phyloP scores from a whole-genome alignment of 345 rosid genomes.

The Melaleuca quinquenervia region DNA sequence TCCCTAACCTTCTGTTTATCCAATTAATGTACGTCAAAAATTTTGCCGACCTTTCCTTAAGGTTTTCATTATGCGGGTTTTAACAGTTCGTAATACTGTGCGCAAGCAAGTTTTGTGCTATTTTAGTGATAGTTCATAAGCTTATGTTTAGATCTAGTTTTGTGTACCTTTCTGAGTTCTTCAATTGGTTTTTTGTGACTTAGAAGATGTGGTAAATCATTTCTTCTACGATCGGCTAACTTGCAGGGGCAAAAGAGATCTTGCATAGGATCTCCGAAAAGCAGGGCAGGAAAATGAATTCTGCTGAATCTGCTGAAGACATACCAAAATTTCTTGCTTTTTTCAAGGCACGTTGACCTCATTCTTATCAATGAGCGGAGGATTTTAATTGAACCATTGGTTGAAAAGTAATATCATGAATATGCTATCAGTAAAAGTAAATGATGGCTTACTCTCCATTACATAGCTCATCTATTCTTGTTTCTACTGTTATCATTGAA shows the following conservation, averaged over 20 bases:
- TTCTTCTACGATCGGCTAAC: not conserved
- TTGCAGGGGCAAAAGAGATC: constrained; percentile 78
- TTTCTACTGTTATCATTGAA: not conserved
- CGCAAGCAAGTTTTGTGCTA: not conserved
- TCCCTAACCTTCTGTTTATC: not conserved
- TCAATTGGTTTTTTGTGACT: not conserved
- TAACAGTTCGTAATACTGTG: not conserved
- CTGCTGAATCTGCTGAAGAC: constrained; percentile 68
- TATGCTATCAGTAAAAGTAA: not conserved
- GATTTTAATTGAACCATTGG: not conserved
- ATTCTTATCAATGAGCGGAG: not conserved
- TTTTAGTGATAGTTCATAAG: not conserved
- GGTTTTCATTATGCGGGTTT: not conserved
- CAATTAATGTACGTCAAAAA: not conserved
- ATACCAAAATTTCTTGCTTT: constrained; percentile 60
- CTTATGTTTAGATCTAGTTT: not conserved
- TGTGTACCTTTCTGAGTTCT: not conserved
- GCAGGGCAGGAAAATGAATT: constrained; percentile 79
- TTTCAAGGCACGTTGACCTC: constrained; percentile 43
- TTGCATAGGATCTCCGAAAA: constrained; percentile 72
- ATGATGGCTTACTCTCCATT: not conserved
- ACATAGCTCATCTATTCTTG: not conserved
- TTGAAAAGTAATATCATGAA: not conserved
- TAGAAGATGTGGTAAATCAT: not conserved
- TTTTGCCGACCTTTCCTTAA: not conserved